Evolutionary conservation across 2,329 filamentous ascomycete species (phyloP).

Genomic region (Colletotrichum gigasporum): DNA sequence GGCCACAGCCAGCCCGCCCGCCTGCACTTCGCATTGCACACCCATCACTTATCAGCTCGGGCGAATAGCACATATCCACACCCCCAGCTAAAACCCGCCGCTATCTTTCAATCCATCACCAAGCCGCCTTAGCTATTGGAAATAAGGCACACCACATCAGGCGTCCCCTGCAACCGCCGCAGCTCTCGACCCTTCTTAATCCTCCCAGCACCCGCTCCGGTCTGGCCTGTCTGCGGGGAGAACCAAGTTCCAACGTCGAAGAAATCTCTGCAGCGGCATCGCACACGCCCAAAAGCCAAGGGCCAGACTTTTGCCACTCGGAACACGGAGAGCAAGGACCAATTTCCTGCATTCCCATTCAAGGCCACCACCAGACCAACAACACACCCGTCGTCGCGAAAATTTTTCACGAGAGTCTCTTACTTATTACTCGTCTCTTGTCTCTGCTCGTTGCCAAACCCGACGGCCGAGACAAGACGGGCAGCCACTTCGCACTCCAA

Average conservation of each 20-base stretch:
- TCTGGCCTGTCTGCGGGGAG: slow-evolving; percentile 18
- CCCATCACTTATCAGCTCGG: slow-evolving; percentile 33
- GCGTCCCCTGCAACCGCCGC: slow-evolving; percentile 27
- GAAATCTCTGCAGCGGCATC: slow-evolving; percentile 28
- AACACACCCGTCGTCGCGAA: slow-evolving; percentile 22
- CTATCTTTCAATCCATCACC: slow-evolving; percentile 31
- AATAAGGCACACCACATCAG: slow-evolving; percentile 30
- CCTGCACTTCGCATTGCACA: background rate
- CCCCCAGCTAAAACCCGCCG: slow-evolving; percentile 28
- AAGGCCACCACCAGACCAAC: slow-evolving; percentile 28
- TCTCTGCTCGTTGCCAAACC: slow-evolving; percentile 24
- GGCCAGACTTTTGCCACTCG: slow-evolving; percentile 26
- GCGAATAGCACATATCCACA: slow-evolving; percentile 29
- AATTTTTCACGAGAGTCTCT: slow-evolving; percentile 26
- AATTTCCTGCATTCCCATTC: slow-evolving; percentile 29
- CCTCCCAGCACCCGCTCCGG: slow-evolving; percentile 30
- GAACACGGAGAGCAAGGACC: slow-evolving; percentile 23
- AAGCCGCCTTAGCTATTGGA: slow-evolving; percentile 28
- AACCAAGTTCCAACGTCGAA: slow-evolving; percentile 5
- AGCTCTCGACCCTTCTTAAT: slow-evolving; percentile 30
- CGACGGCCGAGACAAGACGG: slow-evolving; percentile 28
- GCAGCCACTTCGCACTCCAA: slow-evolving; percentile 1
- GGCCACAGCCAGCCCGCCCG: slow-evolving; percentile 10
- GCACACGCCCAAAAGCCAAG: background rate
- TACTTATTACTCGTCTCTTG: slow-evolving; percentile 6